Base-by-base conservation (phyloP, 1,284 basidiomycete species). In the Sanghuangporus weigelae region DNA sequence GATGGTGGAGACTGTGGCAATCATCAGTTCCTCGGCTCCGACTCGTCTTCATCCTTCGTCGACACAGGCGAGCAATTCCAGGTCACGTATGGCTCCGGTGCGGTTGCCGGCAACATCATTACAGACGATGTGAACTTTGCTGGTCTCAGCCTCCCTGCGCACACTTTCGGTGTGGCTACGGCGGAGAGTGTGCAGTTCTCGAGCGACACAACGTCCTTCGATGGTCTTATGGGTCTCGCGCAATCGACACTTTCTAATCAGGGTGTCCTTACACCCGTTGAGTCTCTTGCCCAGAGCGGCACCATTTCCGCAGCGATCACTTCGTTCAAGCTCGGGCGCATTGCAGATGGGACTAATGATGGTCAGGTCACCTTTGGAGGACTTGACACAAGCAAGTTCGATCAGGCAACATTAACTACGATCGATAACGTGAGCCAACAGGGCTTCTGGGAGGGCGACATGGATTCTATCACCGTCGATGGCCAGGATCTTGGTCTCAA, bases 171-270 rank as follows among this genome's bases (percentile, higher is more conserved):
- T 51, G 85, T 88, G 35, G 84, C 89, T 7, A 78, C 76, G 2
- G 63, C 72, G 31, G 92, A 94, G 73, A 84, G 82, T 53, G 69
- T 73, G 1, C 84, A 93, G 57, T 93, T 93, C 73, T 78, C 85
- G 1, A 73, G 71, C 39, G 68, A 80, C 67, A 67, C 69, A 0
- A 78, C 79, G 39, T 79, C 85, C 0, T 93, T 93, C 68, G 93
- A 95, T 73, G 87, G 94, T 54, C 75, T 96, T 66, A 87, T 97
- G 90, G 89, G 93, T 65, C 80, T 94, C 68, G 90, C 91, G 54
- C 84, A 84, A 77, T 88, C 85, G 81, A 77, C 73, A 23, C 78
- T 93, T 60, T 91, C 90, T 35, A 75, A 90, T 67, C 85, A 94
- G 70, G 69, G 78, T 31, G 81, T 83, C 2, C 74, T 77, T 12